Base-by-base conservation (phyloP, 2,329 filamentous ascomycete genomes). In the Xylaria multiplex region DNA sequence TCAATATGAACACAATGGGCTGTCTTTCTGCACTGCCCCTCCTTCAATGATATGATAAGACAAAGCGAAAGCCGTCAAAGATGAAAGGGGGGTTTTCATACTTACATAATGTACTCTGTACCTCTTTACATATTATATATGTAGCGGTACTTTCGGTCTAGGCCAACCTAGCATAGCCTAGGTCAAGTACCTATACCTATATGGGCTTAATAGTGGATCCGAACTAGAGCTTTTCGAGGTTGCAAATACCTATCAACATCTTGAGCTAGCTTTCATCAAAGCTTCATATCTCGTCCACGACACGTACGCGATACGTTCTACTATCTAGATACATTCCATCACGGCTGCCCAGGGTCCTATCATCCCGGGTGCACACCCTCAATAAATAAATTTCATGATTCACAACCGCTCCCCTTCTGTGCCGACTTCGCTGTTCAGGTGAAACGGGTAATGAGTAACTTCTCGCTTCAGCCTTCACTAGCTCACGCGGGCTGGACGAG, bases 401-500 rank as follows among this genome's bases (percentile, higher is more conserved):
- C 13, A n/a, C 40, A 40, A 16, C 30, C 1, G 5, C 16, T 14
- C 37, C 13, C 24, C 14, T 9, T 16, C 14, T 8, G 46, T 32
- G 14, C 11, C 19, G 35, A 22, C 42, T 45, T 43, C 13, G 22
- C 59, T 66, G 45, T 24, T 35, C n/a, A 22, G 16, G 9, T 56
- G 55, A 46, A 45, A 58, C 35, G 14, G 22, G 64, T 48, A 13
- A 62, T 63, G 42, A 60, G 45, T 37, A 16, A 19, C 30, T 52
- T 46, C 8, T 45, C 24, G 5, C 27, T 46, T 9, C 13, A 32
- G n/a, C 42, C 35, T 53, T 30, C 27, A 60, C 22, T 50, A 52
- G 54, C 54, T 58, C 61, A 27, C 35, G 35, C 49, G 40, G 42
- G 65, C 62, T 62, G 58, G 60, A 65, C 64, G 68, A 64, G 60